These are phyloP conservation scores for Boletus rubroflammeus DNA, from an alignment of 768 basidiomycete species.

Conservation along the genomic window DNA sequence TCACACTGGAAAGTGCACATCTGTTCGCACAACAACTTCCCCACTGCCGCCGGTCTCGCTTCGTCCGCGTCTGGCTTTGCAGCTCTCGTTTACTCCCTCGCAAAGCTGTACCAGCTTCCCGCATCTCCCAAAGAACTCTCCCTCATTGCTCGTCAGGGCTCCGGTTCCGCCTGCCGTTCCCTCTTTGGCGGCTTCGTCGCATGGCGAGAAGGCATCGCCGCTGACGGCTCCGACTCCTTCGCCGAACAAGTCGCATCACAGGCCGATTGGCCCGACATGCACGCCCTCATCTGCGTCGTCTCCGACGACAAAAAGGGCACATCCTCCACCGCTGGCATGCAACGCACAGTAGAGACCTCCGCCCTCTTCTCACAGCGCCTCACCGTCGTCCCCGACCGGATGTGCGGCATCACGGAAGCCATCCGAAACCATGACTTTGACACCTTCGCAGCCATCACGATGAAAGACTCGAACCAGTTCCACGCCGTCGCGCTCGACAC, in stretches of 20 bases:
- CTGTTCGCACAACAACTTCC: conserved; percentile 96
- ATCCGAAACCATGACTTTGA: conserved; percentile 82
- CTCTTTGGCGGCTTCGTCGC: conserved; percentile 97
- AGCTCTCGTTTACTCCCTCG: conserved; percentile 86
- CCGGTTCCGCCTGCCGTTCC: conserved; percentile 96
- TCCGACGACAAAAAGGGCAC: conserved; percentile 96
- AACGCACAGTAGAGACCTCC: conserved; percentile 93
- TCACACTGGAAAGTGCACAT: conserved; percentile 70
- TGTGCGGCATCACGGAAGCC: conserved; percentile 77
- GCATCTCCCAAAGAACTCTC: conserved; percentile 79
- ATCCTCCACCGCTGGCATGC: conserved; percentile 94
- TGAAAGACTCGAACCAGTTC: conserved; percentile 98
- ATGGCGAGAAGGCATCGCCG: conserved; percentile 60
- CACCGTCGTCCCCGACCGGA: conserved; percentile 83
- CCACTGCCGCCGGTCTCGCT: conserved; percentile 96
- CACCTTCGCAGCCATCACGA: conserved; percentile 85
- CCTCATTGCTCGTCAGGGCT: conserved; percentile 93
- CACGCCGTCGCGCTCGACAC: conserved; percentile 98
- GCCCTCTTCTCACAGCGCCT: conserved; percentile 86
- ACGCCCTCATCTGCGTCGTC: conserved; percentile 97
- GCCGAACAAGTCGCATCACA: conserved; percentile 84
- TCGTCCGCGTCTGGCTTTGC: conserved; percentile 98
- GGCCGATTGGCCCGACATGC: conserved; percentile 90
- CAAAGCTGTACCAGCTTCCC: conserved; percentile 81
- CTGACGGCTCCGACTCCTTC: conserved; percentile 80